phyloP scores from a whole-genome alignment of 73 alveolate species.

The Tetrahymena malaccensis region DNA sequence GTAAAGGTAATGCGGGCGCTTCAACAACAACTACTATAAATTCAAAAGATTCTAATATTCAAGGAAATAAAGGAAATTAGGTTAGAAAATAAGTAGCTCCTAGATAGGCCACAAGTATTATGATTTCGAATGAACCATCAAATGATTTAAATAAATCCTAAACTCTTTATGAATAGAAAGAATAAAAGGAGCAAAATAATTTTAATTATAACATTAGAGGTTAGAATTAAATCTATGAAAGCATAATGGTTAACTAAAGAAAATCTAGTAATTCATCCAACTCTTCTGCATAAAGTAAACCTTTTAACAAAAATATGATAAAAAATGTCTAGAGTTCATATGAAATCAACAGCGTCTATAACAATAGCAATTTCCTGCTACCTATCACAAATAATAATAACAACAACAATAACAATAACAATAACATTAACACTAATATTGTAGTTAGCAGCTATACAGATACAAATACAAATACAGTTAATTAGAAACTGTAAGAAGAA shows the following conservation, averaged over 20 bases:
- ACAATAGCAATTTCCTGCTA: neutral
- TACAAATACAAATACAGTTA: neutral
- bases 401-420: neutral
- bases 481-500: conserved; percentile 13
- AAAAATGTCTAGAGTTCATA: conserved; percentile 10
- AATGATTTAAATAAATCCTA: neutral
- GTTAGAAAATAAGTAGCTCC: neutral
- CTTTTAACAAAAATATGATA: neutral
- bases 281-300: neutral
- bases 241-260: neutral
- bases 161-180: neutral
- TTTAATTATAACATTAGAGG: neutral
- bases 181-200: neutral
- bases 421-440: neutral
- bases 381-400: neutral
- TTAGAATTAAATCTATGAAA: neutral
- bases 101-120: neutral
- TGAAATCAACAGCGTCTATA: neutral
- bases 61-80: neutral
- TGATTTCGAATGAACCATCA: neutral
- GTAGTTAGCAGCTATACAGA: conserved; percentile 2
- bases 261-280: neutral
- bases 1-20: neutral
- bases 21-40: neutral
- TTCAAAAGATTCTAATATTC: neutral